Base-by-base conservation (phyloP, 805 yeast species). In the Ogataea saltuana region DNA sequence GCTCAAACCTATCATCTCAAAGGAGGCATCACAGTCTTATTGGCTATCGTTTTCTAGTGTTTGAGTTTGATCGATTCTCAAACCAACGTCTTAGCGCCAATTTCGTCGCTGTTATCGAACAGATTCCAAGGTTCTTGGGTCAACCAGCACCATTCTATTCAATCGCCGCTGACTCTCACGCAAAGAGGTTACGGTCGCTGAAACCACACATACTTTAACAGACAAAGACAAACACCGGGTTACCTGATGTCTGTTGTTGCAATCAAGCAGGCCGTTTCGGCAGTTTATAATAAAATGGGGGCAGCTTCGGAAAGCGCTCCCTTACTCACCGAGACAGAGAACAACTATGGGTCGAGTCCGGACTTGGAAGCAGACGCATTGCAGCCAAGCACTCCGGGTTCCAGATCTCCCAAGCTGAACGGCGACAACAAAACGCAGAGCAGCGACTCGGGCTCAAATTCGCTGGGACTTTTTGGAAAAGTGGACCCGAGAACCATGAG, bases 401-500 rank as follows among this genome's bases (percentile, higher is more conserved):
- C 40, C 7, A 28, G 29, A n/a, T 15, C 25, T 15, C 33, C 39
- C 18, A 46, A 31, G 17, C 29, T 34, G 4, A 25, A 19, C 29
- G 34, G 23, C 17, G 35, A 27, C 17, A 42, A 44, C 28, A 19
- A 33, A 4, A 32, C 30, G 3, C 15, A 15, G 6, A 16, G 12
- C 16, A 23, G 21, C 26, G 38, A 23, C 10, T 23, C 29, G 3
- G 35, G 38, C 15, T 28, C 42, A 4, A 34, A 31, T 16, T 6
- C 33, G 12, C 16, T 23, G 2, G 50, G 54, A 9, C 55, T 80
- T 27, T 71, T 82, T 48, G 74, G 73, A 28, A 75, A 69, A 34
- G 72, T 85, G 40, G 93, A 85, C 60, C 99, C 99, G 8, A 80
- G 99, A 63, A 90, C 90, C 19, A 87, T 91, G 84, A 83, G 93